phyloP scores from a whole-genome alignment of 495 filamentous ascomycete species.

The Hypoxylon fuscum region DNA sequence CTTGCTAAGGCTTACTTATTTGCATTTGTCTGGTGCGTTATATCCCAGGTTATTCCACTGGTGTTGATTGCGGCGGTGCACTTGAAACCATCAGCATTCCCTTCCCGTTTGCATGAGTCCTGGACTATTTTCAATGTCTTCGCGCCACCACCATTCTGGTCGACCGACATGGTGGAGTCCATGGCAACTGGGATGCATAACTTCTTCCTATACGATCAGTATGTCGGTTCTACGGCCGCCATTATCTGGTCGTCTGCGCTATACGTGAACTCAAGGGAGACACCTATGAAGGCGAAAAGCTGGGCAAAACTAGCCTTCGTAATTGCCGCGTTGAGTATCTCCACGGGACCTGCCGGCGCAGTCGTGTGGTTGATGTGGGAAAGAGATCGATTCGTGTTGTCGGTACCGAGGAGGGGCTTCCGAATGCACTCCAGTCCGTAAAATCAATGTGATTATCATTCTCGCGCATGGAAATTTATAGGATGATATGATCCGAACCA shows the following conservation, averaged over 20 bases:
- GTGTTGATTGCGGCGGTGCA: conserved; percentile 12
- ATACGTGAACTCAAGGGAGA: conserved; percentile 26
- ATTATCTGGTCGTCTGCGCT: conserved; percentile 20
- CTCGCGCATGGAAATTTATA: background rate
- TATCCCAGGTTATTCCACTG: conserved; percentile 24
- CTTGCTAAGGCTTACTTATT: conserved; percentile 29
- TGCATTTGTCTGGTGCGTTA: conserved; percentile 24
- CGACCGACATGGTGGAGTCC: conserved; percentile 17
- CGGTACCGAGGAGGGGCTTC: background rate
- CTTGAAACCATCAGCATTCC: conserved; percentile 16
- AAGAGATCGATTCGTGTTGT: conserved; percentile 22
- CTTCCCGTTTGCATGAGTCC: conserved; percentile 4
- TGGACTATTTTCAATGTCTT: conserved; percentile 31
- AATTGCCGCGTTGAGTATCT: conserved; percentile 14
- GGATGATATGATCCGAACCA: background rate
- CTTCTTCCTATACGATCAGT: conserved; percentile 35
- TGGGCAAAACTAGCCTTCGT: conserved; percentile 22
- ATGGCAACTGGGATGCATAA: conserved; percentile 32
- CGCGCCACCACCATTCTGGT: conserved; percentile 27
- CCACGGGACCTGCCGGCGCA: conserved; percentile 24
- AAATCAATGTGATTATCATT: background rate
- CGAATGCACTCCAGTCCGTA: background rate
- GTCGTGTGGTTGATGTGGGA: conserved; percentile 34
- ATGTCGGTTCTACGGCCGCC: conserved; percentile 26
- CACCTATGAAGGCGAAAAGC: conserved; percentile 1